These are phyloP conservation scores for Fraxinus americana DNA, from an alignment of 257 asterid species.

Conservation along the genomic window DNA sequence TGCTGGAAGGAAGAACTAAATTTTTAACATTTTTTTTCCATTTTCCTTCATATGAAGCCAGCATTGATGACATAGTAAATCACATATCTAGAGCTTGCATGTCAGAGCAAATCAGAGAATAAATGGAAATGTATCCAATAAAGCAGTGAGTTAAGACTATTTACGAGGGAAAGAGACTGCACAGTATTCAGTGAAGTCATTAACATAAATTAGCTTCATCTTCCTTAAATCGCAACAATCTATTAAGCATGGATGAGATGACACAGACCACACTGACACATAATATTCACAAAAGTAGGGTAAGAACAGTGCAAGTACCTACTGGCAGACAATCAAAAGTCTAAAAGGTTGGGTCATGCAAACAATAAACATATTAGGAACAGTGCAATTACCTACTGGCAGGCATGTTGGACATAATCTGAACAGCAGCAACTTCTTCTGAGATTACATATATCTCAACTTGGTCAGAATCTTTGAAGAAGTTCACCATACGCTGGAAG, in stretches of 20 bases:
- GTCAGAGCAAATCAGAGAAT: not conserved
- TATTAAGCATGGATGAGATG: not conserved
- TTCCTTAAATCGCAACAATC: not conserved
- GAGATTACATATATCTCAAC: conserved; percentile 80
- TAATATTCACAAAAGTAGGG: no score
- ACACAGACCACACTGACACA: no score
- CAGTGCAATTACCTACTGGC: conserved; percentile 69
- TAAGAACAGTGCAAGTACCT: not conserved
- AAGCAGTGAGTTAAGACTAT: not conserved
- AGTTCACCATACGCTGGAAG: conserved; percentile 88
- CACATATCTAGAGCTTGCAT: conserved; percentile 14
- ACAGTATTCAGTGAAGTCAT: not conserved
- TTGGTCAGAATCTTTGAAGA: conserved; percentile 90
- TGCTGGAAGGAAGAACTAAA: conserved; percentile 17
- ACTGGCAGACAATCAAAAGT: conserved; percentile 14
- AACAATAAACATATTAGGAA: not conserved
- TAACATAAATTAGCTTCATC: conserved; percentile 1
- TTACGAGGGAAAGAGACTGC: not conserved
- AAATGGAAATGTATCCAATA: no score
- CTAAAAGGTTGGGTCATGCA: conserved; percentile 6
- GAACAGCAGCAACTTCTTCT: conserved; percentile 60
- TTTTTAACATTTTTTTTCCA: not conserved
- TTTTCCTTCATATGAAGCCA: conserved; percentile 1
- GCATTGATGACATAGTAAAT: not conserved
- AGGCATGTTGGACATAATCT: conserved; percentile 62